Evolutionary conservation across 2,329 filamentous ascomycete species (phyloP).

Genomic region (Rhynchosporium agropyri): DNA sequence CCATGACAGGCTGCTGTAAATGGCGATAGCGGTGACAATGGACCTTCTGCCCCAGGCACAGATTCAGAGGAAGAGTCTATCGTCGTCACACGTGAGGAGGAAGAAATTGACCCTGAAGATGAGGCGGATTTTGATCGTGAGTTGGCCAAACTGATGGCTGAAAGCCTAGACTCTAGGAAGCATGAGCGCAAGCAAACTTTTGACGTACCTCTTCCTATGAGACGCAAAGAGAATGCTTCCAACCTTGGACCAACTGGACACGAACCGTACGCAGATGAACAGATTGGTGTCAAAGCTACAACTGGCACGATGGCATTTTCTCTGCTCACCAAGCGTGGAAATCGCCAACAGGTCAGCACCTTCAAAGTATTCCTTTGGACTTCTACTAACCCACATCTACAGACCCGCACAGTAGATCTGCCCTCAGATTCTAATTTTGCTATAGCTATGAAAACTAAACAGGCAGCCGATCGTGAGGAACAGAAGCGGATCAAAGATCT

Average conservation of each 20-base stretch:
- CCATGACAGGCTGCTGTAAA: constrained; percentile 39
- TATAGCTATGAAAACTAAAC: constrained; percentile 92
- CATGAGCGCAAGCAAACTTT: constrained; percentile 94
- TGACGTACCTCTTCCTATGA: constrained; percentile 95
- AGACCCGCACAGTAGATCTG: constrained; percentile 90
- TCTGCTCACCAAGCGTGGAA: constrained; percentile 91
- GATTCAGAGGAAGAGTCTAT: constrained; percentile 83
- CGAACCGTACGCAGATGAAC: constrained; percentile 47
- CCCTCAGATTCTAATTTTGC: constrained; percentile 92
- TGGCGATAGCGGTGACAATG: constrained; percentile 50
- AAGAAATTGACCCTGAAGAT: constrained; percentile 87
- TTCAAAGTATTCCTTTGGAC: constrained; percentile 28
- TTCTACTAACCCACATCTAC: constrained; percentile 25
- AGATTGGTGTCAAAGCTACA: constrained; percentile 30
- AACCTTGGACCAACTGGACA: constrained; percentile 40
- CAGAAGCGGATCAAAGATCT: constrained; percentile 98
- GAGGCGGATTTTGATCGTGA: constrained; percentile 98
- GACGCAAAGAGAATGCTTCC: constrained; percentile 53
- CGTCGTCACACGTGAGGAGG: constrained; percentile 86
- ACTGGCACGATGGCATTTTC: constrained; percentile 67
- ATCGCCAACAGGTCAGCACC: constrained; percentile 77
- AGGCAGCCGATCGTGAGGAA: constrained; percentile 92
- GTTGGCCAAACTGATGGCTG: constrained; percentile 97
- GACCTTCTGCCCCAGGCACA: constrained; percentile 56
- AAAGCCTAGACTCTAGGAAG: constrained; percentile 92